These are phyloP conservation scores for Eucalyptus viminalis DNA, from an alignment of 345 rosid genomes.

Conservation along the genomic window DNA sequence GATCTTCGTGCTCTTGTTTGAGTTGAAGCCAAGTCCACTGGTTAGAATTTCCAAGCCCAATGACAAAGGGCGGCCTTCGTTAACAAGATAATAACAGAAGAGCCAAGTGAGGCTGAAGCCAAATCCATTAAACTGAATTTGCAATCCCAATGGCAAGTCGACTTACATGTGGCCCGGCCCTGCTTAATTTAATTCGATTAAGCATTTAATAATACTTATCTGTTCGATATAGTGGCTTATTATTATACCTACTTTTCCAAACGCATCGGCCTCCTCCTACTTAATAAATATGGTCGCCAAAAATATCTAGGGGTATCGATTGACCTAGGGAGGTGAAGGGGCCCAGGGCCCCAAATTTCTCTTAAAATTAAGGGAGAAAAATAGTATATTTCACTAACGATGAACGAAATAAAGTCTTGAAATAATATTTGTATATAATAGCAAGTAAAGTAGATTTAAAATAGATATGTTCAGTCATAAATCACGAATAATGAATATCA, in stretches of 20 bases:
- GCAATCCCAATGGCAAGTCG: not conserved
- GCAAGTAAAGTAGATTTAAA: not conserved
- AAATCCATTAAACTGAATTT: not conserved
- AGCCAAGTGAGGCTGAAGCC: not conserved
- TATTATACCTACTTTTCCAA: not conserved
- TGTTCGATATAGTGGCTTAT: not conserved
- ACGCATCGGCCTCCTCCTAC: not conserved
- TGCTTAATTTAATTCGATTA: not conserved
- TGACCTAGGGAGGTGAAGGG: not conserved
- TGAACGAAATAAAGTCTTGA: not conserved
- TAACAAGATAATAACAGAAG: not conserved
- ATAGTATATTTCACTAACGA: not conserved
- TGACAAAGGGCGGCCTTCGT: not conserved
- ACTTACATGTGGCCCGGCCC: not conserved
- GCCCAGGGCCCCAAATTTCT: not conserved
- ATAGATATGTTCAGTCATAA: not conserved
- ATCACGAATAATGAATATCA: not conserved
- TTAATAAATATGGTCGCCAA: not conserved
- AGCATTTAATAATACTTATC: not conserved
- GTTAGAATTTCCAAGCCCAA: not conserved
- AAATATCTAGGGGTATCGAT: not conserved
- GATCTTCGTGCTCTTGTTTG: not conserved
- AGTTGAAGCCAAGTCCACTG: not conserved
- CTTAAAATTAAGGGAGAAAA: not conserved
- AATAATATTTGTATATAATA: not conserved